These are phyloP conservation scores for Trametes punicea DNA, from an alignment of 768 basidiomycete species.

Conservation along the genomic window DNA sequence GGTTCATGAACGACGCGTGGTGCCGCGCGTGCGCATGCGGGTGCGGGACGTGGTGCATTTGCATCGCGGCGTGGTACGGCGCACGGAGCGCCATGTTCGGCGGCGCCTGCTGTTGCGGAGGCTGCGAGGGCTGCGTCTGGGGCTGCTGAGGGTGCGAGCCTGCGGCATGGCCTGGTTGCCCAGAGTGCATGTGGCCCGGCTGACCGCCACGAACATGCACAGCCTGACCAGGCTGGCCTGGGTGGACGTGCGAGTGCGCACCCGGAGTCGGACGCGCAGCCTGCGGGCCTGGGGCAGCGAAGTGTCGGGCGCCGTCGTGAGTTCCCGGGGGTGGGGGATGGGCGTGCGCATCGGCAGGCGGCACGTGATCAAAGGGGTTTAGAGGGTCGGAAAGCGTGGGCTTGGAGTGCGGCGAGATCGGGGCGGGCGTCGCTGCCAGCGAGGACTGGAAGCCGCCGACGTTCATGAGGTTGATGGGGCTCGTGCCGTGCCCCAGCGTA, in stretches of 20 bases:
- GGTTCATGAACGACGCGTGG: constrained; percentile 53
- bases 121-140: constrained; percentile 7
- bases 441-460: constrained; percentile 31
- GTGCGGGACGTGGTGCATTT: constrained; percentile 80
- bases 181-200: constrained; percentile 1
- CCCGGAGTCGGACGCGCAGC: constrained; percentile 21
- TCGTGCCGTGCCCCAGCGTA: constrained; percentile 21
- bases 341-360: neutral
- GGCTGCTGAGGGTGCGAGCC: constrained; percentile 10
- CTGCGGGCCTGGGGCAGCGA: constrained; percentile 17
- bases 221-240: constrained; percentile 2
- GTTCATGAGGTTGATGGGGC: constrained; percentile 29
- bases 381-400: constrained; percentile 17
- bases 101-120: constrained; percentile 9
- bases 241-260: constrained; percentile 5
- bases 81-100: constrained; percentile 47
- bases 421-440: constrained; percentile 23
- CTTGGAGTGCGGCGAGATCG: constrained; percentile 24
- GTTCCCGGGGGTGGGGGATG: constrained; percentile 17
- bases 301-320: constrained; percentile 19
- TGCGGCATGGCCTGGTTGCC: constrained; percentile 3
- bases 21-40: constrained; percentile 76
- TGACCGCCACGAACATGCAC: constrained; percentile 11
- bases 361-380: constrained; percentile 18
- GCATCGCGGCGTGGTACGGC: constrained; percentile 50